Evolutionary conservation across 164 flowering plant genomes (phyloP), one percentile per base, ranked within the genome.

Genomic region (Dillenia turbinata): DNA sequence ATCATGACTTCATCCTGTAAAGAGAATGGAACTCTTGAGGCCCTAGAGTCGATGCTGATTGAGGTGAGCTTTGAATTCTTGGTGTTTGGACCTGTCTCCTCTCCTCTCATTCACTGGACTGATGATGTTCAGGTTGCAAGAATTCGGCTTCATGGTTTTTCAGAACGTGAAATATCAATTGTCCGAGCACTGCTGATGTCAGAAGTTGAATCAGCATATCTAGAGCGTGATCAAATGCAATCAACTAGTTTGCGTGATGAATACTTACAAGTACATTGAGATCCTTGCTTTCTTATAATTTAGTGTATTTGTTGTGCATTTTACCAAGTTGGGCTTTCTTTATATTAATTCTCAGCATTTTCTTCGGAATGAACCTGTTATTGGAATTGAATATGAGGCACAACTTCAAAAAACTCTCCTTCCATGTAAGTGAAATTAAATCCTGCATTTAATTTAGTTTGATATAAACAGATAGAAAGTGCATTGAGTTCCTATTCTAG

Each of bases 181-280:
- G 93, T 83, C 55, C 86, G 94, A 47, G 86, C 98, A 48, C 66
- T 82, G 59, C 66, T 90, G 62, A 75, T 93, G 90, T 86, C 98
- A 33, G 97, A 93, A 76, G 86, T 93, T 66, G 98, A 90, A 75
- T 93, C 98, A 75, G 90, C 98, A 33, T 93, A 79, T 80, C 75
- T 93, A 69, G 97, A 93, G 78, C 93, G 98, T 44, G 98, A 93
- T 61, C 97, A 93, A 71, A 78, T 84, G 79, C 97, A 87, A 61
- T 93, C 98, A 49, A 83, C 93, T 43, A 87, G 77, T 67, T 73
- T 89, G 69, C 82, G 94, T 14, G 94, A 90, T 76, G 97, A 90
- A 77, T 88, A 85, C 71, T 64, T 90, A 68, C 97, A 93, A 73
- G 98, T 90, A 74, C 22, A 55, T 69, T 24, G 22, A 24, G 22